Evolutionary conservation across 2,329 filamentous ascomycete genomes (phyloP), one percentile per base, ranked within the genome.

Genomic region (Mariannaea elegans): DNA sequence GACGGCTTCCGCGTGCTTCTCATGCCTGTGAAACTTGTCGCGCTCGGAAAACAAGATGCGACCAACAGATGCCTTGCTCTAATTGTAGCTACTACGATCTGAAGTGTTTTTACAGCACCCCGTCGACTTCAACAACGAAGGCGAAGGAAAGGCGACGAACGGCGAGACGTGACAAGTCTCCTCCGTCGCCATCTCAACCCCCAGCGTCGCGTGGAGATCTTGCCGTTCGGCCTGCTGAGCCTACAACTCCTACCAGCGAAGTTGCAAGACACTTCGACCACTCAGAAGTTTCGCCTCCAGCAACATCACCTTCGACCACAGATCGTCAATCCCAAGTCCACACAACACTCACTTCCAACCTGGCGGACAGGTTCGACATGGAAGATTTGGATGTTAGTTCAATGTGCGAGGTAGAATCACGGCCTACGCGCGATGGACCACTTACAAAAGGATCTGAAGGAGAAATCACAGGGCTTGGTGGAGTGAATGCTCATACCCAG

Each of bases 11-110:
- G 18, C 49, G 49, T 5, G 49, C 49, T 14, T 42, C 49, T 7
- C 49, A 52, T 9, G 49, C 49, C 2, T 52, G 49, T 21, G 31
- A 52, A 16, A 41, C 19, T 12, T 52, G 49, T 16, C 49, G 49
- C 21, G 23, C 38, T 31, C 29, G 38, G 34, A 52, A 52, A 24
- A 42, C 49, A 16, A 44, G 36, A 39, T 52, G 49, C 23, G 49
- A 52, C 24, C 49, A 52, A 21, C 49, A 42, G 23, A 31, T 42
- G 49, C 49, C 49, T 14, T 52, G 49, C n/a, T 42, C 36, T 8
- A 41, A 42, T 19, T 52, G 49, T 21, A 52, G 34, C 38, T 42
- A 42, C 16, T 39, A 52, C 49, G 34, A 42, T 13, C n/a, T 42
- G 5, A 23, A 52, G 24, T 52, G 49, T n/a, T 14, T 14, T 16